Base-by-base conservation (phyloP, 2,329 filamentous ascomycete genomes). In the Fusarium lyarnte region DNA sequence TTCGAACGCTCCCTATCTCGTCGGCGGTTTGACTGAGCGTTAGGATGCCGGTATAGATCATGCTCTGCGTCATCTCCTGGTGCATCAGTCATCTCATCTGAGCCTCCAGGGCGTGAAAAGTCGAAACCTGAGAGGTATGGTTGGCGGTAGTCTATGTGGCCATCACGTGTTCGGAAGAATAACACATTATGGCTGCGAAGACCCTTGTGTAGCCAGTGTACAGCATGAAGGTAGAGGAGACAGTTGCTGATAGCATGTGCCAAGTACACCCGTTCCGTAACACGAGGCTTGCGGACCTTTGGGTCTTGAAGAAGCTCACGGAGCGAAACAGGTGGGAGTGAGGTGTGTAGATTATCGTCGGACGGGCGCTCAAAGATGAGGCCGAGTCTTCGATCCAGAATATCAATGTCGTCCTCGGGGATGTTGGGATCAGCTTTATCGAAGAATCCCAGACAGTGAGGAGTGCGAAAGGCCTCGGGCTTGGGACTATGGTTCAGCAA, bases 191-290 rank as follows among this genome's bases (percentile, higher is more conserved):
- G 80, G 63, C 84, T 85, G 17, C 87, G 84, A 9, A 89, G 80
- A n/a, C 86, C 87, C 72, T 90, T 89, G 80, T 89, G 87, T 10
- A 89, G 81, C 87, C 87, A 89, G 66, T 87, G 84, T 2, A 88
- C 86, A 6, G 85, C 83, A 73, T 89, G 87, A 0, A 89, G 81
- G 61, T 88, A 87, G 51, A 89, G 79, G 6, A 90, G 77, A 23
- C 85, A 88, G 73, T 87, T 85, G 63, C 85, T 82, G 35, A 90
- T 81, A 31, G 85, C 84, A 51, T 84, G 82, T 47, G 88, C 87
- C 23, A 90, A 82, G 33, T 76, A 79, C 59, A 89, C 81, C 36
- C 88, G 84, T 29, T 85, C 82, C 1, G 87, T 88, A 6, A 90
- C 82, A 3, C 85, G 81, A 3, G 87, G 88, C 55, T 82, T 84